Evolutionary conservation across 164 flowering plant genomes (phyloP), one percentile per base, ranked within the genome.

Genomic region (Akebia trifoliata): DNA sequence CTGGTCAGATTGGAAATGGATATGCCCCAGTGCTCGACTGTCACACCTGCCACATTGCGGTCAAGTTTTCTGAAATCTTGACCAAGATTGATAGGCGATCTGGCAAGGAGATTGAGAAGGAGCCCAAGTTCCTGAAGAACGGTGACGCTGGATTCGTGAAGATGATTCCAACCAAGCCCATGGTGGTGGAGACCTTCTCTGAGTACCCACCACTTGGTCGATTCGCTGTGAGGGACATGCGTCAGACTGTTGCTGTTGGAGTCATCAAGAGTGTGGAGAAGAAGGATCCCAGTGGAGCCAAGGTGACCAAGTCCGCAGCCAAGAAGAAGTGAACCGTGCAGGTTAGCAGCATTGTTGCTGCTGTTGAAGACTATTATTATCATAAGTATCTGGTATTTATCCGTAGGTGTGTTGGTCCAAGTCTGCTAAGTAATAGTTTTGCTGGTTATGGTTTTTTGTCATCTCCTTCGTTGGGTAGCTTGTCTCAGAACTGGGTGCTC

Each of bases 41-140:
- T 24, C 54, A 50, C 54, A 50, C 54, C 18, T 71, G 59, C 24
- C 75, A 71, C 73, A 74, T 74, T 68, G 78, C 78, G 36, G 78
- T 74, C 21, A 74, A 74, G 62, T 74, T 74, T 24, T 50, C 74
- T 25, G 81, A 77, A 63, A 44, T 77, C 17, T 3, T 67, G 44
- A 77, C 78, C 64, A 77, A 77, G 74, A 74, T 69, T 20, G 79
- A 75, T 61, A 75, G 79, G 54, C 75, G 79, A 54, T 75, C 76
- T 38, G 78, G 78, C 8, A 72, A 72, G 71, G 73, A 71, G 56
- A 63, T 75, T 2, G 75, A 75, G 54, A 50, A 50, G 54, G 54
- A 50, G 35, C 54, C 54, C 25, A 50, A 50, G 54, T 50, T 50
- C 49, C 59, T 71, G 70, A 74, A 74, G 73, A 74, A 74, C 20